These are phyloP conservation scores for Microcyclosporella mali DNA, from an alignment of 2,329 filamentous ascomycete species.

Conservation along the genomic window DNA sequence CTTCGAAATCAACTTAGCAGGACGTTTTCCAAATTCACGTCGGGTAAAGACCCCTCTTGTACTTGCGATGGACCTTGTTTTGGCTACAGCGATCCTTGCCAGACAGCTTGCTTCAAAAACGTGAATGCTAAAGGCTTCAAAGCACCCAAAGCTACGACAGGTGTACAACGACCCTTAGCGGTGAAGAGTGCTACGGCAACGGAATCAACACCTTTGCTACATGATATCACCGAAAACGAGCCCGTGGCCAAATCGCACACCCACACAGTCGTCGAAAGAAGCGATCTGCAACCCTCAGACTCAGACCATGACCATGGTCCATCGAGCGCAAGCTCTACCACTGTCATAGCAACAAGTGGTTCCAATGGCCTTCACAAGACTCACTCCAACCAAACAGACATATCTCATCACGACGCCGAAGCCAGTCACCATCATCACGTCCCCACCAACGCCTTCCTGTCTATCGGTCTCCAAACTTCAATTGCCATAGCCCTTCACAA, in stretches of 20 bases:
- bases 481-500: slow-evolving; percentile 95
- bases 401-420: slow-evolving; percentile 63
- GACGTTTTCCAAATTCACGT: slow-evolving; percentile 45
- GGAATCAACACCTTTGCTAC: slow-evolving; percentile 28
- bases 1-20: slow-evolving; percentile 37
- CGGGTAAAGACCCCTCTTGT: slow-evolving; percentile 37
- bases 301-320: slow-evolving; percentile 9
- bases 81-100: slow-evolving; percentile 57
- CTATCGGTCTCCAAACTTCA: slow-evolving; percentile 91
- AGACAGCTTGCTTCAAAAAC: slow-evolving; percentile 54
- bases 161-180: slow-evolving; percentile 17
- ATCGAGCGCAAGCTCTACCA: slow-evolving; percentile 17
- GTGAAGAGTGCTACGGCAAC: slow-evolving; percentile 22
- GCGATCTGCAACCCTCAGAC: slow-evolving; percentile 1
- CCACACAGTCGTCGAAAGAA: slow-evolving; percentile 10
- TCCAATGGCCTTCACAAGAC: slow-evolving; percentile 3
- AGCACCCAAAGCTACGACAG: slow-evolving; percentile 19
- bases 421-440: slow-evolving; percentile 81
- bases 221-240: slow-evolving; percentile 18
- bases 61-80: slow-evolving; percentile 55
- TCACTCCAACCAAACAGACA: slow-evolving; percentile 6
- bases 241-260: slow-evolving; percentile 12
- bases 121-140: slow-evolving; percentile 34
- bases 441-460: slow-evolving; percentile 84
- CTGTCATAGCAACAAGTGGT: slow-evolving; percentile 2